Conservation (phyloP, 352 stramenopile species). For the Phytophthora meadii region DNA sequence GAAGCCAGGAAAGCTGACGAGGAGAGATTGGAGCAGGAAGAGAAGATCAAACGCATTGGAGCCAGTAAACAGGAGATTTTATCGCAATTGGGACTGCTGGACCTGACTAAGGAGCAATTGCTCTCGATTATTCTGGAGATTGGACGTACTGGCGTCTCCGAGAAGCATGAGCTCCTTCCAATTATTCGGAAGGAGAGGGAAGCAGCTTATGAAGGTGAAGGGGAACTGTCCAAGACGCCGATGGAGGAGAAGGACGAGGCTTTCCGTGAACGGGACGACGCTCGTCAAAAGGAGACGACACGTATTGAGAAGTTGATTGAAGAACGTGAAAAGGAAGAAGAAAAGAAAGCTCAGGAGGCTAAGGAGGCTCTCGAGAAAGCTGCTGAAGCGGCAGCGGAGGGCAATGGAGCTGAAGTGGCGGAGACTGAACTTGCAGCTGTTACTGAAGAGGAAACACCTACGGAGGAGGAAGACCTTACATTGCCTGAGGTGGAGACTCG, state of each 20-base stretch:
- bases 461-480: constrained; percentile 51
- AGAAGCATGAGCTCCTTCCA: constrained; percentile 62
- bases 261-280: constrained; percentile 60
- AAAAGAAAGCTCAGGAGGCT: constrained; percentile 36
- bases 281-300: constrained; percentile 53
- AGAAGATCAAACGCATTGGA: constrained; percentile 54
- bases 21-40: constrained; percentile 54
- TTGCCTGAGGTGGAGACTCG: constrained; percentile 63
- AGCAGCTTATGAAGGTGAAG: constrained; percentile 21
- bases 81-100: constrained; percentile 61
- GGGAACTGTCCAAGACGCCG: constrained; percentile 41
- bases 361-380: constrained; percentile 40
- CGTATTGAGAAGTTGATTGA: constrained; percentile 66
- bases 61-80: constrained; percentile 55
- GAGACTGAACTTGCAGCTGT: constrained; percentile 17
- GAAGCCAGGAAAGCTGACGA: constrained; percentile 46
- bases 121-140: constrained; percentile 70
- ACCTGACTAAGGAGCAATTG: constrained; percentile 68
- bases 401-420: constrained; percentile 20
- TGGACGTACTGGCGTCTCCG: constrained; percentile 39
- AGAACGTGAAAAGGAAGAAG: constrained; percentile 42
- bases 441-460: constrained; percentile 17
- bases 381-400: constrained; percentile 11
- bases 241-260: constrained; percentile 64
- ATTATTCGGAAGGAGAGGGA: constrained; percentile 63